Base-by-base conservation (phyloP, 192 early-diverging fungal species). In the Coemansia javaensis region DNA sequence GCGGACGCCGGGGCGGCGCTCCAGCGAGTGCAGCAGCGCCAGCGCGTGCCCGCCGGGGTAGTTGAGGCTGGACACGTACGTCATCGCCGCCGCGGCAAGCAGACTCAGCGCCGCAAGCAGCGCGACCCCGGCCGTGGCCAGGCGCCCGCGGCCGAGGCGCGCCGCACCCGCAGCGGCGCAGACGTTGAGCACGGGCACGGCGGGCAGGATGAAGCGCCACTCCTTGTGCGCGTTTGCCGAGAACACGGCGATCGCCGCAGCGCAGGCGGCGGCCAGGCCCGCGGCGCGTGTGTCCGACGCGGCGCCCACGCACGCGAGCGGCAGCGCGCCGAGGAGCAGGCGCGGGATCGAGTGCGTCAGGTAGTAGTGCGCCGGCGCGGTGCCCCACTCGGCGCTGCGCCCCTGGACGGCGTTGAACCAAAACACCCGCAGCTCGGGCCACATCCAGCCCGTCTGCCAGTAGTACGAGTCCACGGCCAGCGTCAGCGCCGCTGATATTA, bases 31-130 rank as follows among this genome's bases (percentile, higher is more conserved):
- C 16, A 94, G 58, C 30, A 47, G 51, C 15, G 63, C 51, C 27
- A 98, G 56, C 1, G 92, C 92, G 8, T 79, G 49, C 2, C 90
- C 95, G 7, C 92, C 95, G 13, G 95, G 93, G 44, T 98, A 98
- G 69, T 98, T 98, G 4, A 63, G 53, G 11, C 73, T 64, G 8
- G 92, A 94, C 4, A 87, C 56, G 15, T 71, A 55, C 9, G 81
- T 56, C 53, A 82, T 77, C 0, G 52, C 33, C 2, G 52, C 31
- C 6, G 46, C 44, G 12, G 24, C 17, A 3, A 31, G 32, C 25
- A 63, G 17, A 5, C 56, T 59, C 13, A 25, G 41, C 17, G 11
- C 36, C 2, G 44, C 21, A 7, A 58, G 15, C 1, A 28, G 17
- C 9, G 15, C 32, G 7, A 47, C 51, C 4, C 10, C 14, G 16